Base-by-base conservation (phyloP, 495 filamentous ascomycete genomes). In the Durotheca rogersii region DNA sequence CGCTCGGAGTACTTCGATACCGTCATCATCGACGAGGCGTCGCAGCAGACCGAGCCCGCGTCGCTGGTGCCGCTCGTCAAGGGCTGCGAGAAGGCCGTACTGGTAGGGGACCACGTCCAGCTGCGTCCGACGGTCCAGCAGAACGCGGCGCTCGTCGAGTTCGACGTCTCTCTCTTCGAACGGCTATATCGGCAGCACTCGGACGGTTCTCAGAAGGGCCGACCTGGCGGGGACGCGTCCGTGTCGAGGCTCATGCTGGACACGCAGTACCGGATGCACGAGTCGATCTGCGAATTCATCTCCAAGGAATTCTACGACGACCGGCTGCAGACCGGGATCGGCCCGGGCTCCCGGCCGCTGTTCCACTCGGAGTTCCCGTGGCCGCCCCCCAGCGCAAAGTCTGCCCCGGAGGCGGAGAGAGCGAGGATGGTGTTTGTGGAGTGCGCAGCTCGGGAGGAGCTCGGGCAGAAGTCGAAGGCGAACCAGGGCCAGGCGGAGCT, bases 201-300 rank as follows among this genome's bases (percentile, higher is more conserved):
- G 9, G 23, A 27, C 23, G 23, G 23, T 27, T 9, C 23, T 4
- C 23, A 27, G 23, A 9, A 9, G 9, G 9, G 9, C 9, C 23
- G 9, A 27, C 23, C 23, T 9, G 23, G 23, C 27, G 14, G 4
- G 10, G 23, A 0, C 14, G 20, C 19, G 7, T 41, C 34, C 0
- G 47, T 66, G 25, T 46, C 61, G 4, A 65, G 43, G 35, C 61
- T 75, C 19, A 79, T 79, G 74, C 64, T 80, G 4, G 73, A 79
- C 47, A 76, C 69, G 2, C 77, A 80, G 39, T 78, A 79, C 53
- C 70, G 77, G n/a, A 80, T 80, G 74, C 74, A 79, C 43, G 45
- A 39, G 1, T 57, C 52, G 2, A 74, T 80, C 30, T 76, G 75
- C 48, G 41, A 31, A 6, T 74, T 77, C 47, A 69, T 61, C 47